Evolutionary conservation across 2,329 filamentous ascomycete species (phyloP).

Genomic region (Amauroascus niger): DNA sequence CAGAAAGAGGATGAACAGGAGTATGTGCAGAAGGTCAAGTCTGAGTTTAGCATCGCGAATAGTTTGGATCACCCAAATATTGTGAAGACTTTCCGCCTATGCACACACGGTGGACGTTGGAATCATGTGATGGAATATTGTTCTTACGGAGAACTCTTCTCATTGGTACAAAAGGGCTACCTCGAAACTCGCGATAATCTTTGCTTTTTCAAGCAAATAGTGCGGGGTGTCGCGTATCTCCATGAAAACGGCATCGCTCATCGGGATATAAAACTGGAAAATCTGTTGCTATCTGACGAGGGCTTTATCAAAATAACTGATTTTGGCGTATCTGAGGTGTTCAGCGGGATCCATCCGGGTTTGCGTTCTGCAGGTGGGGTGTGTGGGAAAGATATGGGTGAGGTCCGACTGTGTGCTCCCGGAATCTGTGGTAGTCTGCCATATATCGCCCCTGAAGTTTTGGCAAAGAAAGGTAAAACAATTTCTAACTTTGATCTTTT

Average conservation of each 20-base stretch:
- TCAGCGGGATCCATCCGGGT: conserved; percentile 71
- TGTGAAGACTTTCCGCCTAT: conserved; percentile 67
- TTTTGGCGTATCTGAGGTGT: conserved; percentile 82
- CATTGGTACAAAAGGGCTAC: conserved; percentile 61
- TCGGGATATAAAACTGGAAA: conserved; percentile 84
- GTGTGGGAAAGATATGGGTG: conserved; percentile 63
- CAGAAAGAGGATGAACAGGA: conserved; percentile 60
- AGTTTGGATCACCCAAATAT: conserved; percentile 80
- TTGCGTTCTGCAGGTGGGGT: conserved; percentile 61
- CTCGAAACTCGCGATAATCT: conserved; percentile 60
- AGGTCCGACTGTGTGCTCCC: conserved; percentile 61
- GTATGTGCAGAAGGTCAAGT: conserved; percentile 83
- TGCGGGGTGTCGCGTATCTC: conserved; percentile 72
- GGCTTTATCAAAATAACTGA: conserved; percentile 85
- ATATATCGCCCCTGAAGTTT: conserved; percentile 79
- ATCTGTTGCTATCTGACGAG: conserved; percentile 66
- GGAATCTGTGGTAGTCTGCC: conserved; percentile 78
- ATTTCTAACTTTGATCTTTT: background rate
- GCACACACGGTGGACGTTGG: conserved; percentile 64
- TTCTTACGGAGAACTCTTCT: conserved; percentile 68
- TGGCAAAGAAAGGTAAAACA: conserved; percentile 50
- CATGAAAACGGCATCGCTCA: conserved; percentile 79
- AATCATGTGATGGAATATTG: conserved; percentile 94
- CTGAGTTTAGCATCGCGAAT: conserved; percentile 80
- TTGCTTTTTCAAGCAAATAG: conserved; percentile 81